Conservation (phyloP, 345 rosid species). For the Dimocarpus longan region DNA sequence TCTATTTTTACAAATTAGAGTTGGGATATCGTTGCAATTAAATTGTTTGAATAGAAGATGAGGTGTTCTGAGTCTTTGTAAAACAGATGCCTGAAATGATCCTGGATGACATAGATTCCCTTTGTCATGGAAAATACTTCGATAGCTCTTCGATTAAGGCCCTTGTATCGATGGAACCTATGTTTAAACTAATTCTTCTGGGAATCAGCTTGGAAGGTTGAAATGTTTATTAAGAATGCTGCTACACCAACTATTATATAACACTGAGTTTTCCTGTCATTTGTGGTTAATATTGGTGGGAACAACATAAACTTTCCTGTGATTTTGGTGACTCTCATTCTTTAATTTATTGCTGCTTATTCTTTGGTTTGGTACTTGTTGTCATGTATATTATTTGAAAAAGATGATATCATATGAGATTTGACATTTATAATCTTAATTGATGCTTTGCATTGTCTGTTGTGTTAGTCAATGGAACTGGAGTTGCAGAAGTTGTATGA, state of each 20-base stretch:
- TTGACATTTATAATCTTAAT: background rate
- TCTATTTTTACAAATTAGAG: background rate
- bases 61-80: background rate
- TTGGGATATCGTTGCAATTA: background rate
- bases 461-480: conserved; percentile 57
- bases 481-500: conserved; percentile 74
- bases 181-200: background rate
- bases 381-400: background rate
- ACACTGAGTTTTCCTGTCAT: background rate
- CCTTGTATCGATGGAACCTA: background rate
- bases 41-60: background rate
- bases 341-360: background rate
- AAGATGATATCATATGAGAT: background rate
- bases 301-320: background rate
- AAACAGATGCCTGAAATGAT: background rate
- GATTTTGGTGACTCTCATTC: background rate
- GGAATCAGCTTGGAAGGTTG: background rate
- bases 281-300: background rate
- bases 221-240: background rate
- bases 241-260: background rate
- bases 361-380: background rate
- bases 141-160: background rate
- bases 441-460: conserved; percentile 10
- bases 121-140: background rate
- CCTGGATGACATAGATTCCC: background rate